These are phyloP conservation scores for Circinella minor DNA, from an alignment of 371 early-diverging fungal genomes.

Conservation along the genomic window DNA sequence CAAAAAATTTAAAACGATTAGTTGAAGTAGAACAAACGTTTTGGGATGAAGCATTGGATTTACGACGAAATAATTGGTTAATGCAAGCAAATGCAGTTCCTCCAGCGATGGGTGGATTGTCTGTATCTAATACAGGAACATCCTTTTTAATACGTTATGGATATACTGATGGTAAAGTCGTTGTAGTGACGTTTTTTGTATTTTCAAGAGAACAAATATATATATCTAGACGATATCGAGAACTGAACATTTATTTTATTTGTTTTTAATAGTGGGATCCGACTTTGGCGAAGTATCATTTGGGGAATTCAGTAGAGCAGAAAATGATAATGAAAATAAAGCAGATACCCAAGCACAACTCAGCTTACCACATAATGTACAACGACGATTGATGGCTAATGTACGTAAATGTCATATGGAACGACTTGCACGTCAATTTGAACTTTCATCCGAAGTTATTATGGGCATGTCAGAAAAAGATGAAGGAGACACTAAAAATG, in stretches of 20 bases:
- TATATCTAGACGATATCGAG: not conserved
- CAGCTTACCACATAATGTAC: conserved; percentile 26
- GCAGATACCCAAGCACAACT: conserved; percentile 17
- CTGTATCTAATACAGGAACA: conserved; percentile 17
- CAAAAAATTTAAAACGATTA: conserved; percentile 49
- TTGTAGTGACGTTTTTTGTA: not conserved
- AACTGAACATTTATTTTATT: not conserved
- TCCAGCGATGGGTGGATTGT: conserved; percentile 5
- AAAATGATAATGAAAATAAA: conserved; percentile 21
- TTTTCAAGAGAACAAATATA: no score
- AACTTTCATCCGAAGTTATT: conserved; percentile 18
- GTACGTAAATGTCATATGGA: conserved; percentile 15
- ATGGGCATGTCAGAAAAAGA: conserved; percentile 22
- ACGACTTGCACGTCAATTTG: conserved; percentile 13
- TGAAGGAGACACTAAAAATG: conserved; percentile 1
- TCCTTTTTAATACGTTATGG: conserved; percentile 61
- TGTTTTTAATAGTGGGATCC: conserved; percentile 44
- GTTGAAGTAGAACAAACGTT: conserved; percentile 66
- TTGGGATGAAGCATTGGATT: conserved; percentile 70
- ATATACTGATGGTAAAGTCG: conserved; percentile 56
- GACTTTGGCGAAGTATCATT: conserved; percentile 39
- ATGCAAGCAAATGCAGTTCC: conserved; percentile 55
- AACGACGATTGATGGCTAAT: conserved; percentile 19
- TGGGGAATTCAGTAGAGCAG: conserved; percentile 35
- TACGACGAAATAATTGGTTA: conserved; percentile 70